Percentiles rank a stretch among this genome's conserved stretches.
Conservation (phyloP, 768 basidiomycete genomes). For the Leccinum arenicola region DNA sequence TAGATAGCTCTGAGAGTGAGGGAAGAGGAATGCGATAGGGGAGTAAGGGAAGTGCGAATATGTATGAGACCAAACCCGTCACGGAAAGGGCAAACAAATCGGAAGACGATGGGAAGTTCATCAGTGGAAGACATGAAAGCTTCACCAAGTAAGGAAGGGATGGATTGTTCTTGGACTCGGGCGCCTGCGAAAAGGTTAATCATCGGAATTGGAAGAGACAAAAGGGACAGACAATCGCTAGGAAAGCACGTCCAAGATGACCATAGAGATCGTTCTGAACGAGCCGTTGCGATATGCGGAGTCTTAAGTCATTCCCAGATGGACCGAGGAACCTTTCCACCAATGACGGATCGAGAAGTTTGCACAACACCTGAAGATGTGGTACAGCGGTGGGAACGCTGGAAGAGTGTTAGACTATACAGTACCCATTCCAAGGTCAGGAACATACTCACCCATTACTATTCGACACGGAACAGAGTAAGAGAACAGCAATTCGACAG, state of each 20-base stretch:
- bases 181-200: conserved; percentile 39
- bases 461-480: conserved; percentile 52
- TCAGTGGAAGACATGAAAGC: conserved; percentile 25
- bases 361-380: conserved; percentile 51
- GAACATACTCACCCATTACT: conserved; percentile 45
- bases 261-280: conserved; percentile 46
- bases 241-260: conserved; percentile 18
- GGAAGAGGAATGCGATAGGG: conserved; percentile 69
- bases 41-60: conserved; percentile 74
- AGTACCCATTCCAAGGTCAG: background rate
- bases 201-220: background rate
- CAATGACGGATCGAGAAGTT: conserved; percentile 37
- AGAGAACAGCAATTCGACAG: conserved; percentile 42
- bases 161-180: conserved; percentile 48
- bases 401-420: background rate
- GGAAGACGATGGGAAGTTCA: conserved; percentile 32
- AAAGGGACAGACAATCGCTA: conserved; percentile 45
- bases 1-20: conserved; percentile 62
- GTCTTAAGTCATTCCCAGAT: conserved; percentile 31
- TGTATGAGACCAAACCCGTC: conserved; percentile 42
- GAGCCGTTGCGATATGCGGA: conserved; percentile 43
- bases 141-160: conserved; percentile 30
- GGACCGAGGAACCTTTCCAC: conserved; percentile 21
- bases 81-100: conserved; percentile 32
- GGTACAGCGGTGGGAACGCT: conserved; percentile 47